Base-by-base conservation (phyloP, 495 filamentous ascomycete genomes). In the Aspergillus taichungensis region DNA sequence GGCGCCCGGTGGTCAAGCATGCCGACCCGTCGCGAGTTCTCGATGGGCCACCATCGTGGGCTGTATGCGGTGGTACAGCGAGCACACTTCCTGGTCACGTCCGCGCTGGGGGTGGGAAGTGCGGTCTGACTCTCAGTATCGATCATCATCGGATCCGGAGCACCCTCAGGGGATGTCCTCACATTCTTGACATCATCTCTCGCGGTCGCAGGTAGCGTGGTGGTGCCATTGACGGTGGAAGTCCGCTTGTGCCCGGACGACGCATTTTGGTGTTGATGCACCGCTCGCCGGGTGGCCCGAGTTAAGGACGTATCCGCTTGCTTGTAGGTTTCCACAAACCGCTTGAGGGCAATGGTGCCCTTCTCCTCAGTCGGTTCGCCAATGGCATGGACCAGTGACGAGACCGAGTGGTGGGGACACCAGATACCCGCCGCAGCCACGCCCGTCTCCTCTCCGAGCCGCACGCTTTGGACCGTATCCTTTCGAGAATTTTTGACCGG, bases 271-370 rank as follows among this genome's bases (percentile, higher is more conserved):
- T 63, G 59, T 8, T 60, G 52, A 14, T 82, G 73, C 29, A 77
- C 80, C 13, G 94, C 91, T 58, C 95, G 96, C 13, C 92, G 82
- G 34, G 89, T 83, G 12, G 92, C 95, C 13, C 91, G 91, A 6
- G 89, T 95, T 43, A 95, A 64, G 12, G 84, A 77, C 13, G 91
- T 73, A 53, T 99, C 92, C 13, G 91, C 89, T 61, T 97, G 91
- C 66, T 97, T 99, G 72, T 87, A 95, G 34, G 84, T 89, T 42
- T 77, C 77, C 24, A 82, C 84, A 57, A 84, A 99, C 8, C 91
- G 72, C 60, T 95, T 89, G 12, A 99, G 68, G 11, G 86, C 91
- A 48, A 81, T 94, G 53, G 74, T 53, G 48, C 67, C 66, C 49
- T 70, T 55, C 55, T 64, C 60, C 46, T 81, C 80, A 6, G 82